Conservation (phyloP, 441 rosid genomes). For the Hypseocharis bilobata region DNA sequence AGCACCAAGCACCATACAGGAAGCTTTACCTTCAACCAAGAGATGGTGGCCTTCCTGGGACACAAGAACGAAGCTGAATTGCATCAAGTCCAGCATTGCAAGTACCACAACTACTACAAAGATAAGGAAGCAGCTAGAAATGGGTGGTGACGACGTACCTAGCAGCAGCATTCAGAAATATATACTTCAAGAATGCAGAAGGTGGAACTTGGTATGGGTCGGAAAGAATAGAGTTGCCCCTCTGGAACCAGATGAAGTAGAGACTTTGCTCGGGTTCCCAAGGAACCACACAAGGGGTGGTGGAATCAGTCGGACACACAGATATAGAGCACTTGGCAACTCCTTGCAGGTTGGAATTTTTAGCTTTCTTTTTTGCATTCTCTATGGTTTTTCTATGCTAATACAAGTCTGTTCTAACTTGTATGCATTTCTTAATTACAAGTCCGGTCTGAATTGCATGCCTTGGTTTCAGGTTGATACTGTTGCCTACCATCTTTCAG, state of each 20-base stretch:
- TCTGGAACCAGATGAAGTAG: conserved; percentile 80
- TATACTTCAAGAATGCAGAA: conserved; percentile 55
- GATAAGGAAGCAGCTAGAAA: too few relatives aligned
- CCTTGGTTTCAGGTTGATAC: conserved; percentile 88
- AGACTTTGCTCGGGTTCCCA: conserved; percentile 77
- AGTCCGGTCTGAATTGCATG: not conserved
- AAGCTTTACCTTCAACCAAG: conserved; percentile 63
- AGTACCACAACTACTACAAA: conserved; percentile 51
- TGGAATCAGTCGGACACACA: conserved; percentile 61
- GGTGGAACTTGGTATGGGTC: conserved; percentile 92
- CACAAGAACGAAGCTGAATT: conserved; percentile 55
- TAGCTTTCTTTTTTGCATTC: not conserved
- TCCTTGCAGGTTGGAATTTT: conserved; percentile 60
- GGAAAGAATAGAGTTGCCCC: conserved; percentile 78
- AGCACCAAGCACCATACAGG: conserved; percentile 51
- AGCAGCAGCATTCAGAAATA: conserved; percentile 33
- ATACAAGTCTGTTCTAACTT: too few relatives aligned
- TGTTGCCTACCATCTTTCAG: conserved; percentile 81
- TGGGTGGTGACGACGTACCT: conserved; percentile 49
- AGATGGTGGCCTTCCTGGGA: conserved; percentile 94
- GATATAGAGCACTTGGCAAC: conserved; percentile 77
- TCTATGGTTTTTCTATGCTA: too few relatives aligned
- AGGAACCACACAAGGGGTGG: conserved; percentile 87
- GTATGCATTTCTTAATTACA: not conserved
- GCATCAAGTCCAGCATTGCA: conserved; percentile 51